Evolutionary conservation across 306 rosid genomes (phyloP).

Genomic region (barrel medic (Medicago truncatula)): DNA sequence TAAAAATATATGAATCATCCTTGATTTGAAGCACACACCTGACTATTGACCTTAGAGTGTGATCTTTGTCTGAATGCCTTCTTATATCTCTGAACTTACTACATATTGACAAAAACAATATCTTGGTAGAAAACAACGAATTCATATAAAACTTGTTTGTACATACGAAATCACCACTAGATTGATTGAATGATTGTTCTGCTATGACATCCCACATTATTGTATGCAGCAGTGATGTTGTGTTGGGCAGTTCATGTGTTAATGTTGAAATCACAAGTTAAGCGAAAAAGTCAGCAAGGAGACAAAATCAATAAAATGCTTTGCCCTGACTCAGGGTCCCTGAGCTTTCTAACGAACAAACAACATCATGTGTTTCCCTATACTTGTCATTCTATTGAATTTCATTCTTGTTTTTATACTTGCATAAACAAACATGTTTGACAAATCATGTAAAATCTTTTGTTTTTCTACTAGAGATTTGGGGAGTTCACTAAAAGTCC

Average conservation of each 20-base stretch:
- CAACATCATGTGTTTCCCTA: not conserved
- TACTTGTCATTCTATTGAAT: not conserved
- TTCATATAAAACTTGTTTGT: not conserved
- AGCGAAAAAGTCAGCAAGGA: not conserved
- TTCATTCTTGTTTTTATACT: not conserved
- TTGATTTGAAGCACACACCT: not conserved
- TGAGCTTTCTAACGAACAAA: not conserved
- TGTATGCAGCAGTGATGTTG: not conserved
- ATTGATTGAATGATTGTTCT: not conserved
- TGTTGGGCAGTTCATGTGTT: conserved; percentile 3
- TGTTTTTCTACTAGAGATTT: too few species aligned
- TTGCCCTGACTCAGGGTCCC: too few species aligned
- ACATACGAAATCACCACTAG: not conserved
- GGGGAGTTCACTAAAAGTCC: too few species aligned
- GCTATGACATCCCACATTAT: not conserved
- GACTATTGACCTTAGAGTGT: not conserved
- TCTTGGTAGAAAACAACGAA: too few species aligned
- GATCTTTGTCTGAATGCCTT: not conserved
- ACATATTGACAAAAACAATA: too few species aligned
- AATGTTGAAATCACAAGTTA: not conserved
- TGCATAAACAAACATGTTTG: not conserved
- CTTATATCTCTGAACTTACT: too few species aligned
- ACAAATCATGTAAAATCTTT: not conserved
- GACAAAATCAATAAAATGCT: too few species aligned
- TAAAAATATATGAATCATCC: too few species aligned